phyloP scores from a whole-genome alignment of 768 basidiomycete species.

The Cystobasidium tubakii region DNA sequence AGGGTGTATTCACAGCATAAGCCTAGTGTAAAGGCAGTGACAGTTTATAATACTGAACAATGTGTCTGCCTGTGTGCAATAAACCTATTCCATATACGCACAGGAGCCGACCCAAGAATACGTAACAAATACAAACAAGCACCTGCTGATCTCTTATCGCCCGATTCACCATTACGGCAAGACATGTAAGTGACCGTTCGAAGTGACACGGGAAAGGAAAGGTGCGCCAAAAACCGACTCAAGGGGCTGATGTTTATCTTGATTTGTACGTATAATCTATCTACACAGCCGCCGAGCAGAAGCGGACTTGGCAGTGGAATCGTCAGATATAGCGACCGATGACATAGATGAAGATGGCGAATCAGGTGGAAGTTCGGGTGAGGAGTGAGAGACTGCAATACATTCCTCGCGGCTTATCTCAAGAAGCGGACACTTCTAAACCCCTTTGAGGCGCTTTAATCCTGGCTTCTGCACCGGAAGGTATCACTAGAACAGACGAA shows the following conservation, averaged over 20 bases:
- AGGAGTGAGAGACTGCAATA: neutral
- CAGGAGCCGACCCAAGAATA: slow-evolving; percentile 34
- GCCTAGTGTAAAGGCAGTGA: neutral
- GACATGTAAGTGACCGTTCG: slow-evolving; percentile 18
- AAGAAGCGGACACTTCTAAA: neutral
- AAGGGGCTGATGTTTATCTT: too few relatives aligned
- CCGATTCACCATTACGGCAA: neutral
- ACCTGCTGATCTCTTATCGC: slow-evolving; percentile 26
- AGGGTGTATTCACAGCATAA: neutral
- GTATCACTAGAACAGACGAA: too few relatives aligned
- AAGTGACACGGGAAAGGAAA: too few relatives aligned
- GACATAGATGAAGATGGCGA: slow-evolving; percentile 35
- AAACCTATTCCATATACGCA: neutral
- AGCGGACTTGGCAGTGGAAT: slow-evolving; percentile 30
- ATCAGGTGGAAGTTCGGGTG: slow-evolving; percentile 27
- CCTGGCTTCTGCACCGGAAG: too few relatives aligned
- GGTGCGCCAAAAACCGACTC: too few relatives aligned
- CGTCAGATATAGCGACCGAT: slow-evolving; percentile 25
- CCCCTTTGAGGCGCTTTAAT: too few relatives aligned
- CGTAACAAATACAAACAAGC: slow-evolving; percentile 25
- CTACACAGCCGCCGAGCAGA: slow-evolving; percentile 22
- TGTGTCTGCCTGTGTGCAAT: too few relatives aligned
- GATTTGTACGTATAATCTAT: neutral
- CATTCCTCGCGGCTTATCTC: neutral
- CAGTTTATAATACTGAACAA: slow-evolving; percentile 13